A percentile compares a stretch with the other conserved stretches of the same genome.
phyloP scores from a whole-genome alignment of 345 rosid species.

The Luvunga scandens region DNA sequence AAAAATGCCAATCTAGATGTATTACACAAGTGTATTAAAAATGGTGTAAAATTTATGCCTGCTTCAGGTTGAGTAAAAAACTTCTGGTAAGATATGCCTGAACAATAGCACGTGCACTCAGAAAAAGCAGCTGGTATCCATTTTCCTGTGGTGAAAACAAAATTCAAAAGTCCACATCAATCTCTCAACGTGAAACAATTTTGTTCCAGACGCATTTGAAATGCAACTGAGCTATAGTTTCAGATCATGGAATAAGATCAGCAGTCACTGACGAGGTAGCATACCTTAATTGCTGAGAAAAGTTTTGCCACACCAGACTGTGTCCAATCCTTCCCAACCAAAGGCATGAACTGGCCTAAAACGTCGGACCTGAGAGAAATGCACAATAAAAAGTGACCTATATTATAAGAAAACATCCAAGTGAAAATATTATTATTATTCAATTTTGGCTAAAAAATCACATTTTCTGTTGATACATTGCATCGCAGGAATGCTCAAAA shows the following conservation, averaged over 20 bases:
- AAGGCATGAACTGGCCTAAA: slow-evolving; percentile 94
- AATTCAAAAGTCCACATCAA: slow-evolving; percentile 4
- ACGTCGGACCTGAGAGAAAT: slow-evolving; percentile 82
- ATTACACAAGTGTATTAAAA: not conserved
- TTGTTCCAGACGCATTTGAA: not conserved
- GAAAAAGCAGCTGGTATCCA: slow-evolving; percentile 90
- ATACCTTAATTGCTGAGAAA: slow-evolving; percentile 86
- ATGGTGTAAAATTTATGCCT: slow-evolving; percentile 37
- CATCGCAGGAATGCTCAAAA: no score
- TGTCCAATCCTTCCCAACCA: slow-evolving; percentile 96
- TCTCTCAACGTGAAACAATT: not conserved
- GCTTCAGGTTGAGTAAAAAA: slow-evolving; percentile 77
- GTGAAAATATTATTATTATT: slow-evolving; percentile 1
- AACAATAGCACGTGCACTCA: slow-evolving; percentile 94
- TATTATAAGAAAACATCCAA: not conserved
- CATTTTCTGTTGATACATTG: no score
- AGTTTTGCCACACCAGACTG: slow-evolving; percentile 95
- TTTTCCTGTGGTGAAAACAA: slow-evolving; percentile 60
- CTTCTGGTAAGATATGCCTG: slow-evolving; percentile 90
- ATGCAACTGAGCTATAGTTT: not conserved
- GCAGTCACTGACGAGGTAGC: not conserved
- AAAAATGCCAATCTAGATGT: not conserved
- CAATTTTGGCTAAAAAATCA: not conserved
- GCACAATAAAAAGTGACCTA: slow-evolving; percentile 12
- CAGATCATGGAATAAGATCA: slow-evolving; percentile 4